phyloP scores from a whole-genome alignment of 495 filamentous ascomycete species.

The Annulohypoxylon stygium region DNA sequence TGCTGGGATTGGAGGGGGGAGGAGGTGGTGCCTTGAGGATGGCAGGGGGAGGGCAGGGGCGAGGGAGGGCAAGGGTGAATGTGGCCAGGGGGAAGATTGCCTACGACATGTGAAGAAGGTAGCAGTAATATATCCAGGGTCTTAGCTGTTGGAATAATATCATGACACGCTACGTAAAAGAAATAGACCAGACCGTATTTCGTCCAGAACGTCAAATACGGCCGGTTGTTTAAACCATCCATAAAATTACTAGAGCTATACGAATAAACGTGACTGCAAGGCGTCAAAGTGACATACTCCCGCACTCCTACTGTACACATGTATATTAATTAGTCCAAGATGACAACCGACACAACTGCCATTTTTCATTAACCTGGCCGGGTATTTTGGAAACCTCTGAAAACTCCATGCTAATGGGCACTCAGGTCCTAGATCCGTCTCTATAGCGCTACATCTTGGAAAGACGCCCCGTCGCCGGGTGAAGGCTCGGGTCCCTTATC shows the following conservation, averaged over 20 bases:
- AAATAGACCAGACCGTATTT: background rate
- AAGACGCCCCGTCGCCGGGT: conserved; percentile 60
- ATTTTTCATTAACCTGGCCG: conserved; percentile 35
- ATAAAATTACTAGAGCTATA: conserved; percentile 25
- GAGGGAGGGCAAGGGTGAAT: conserved; percentile 14
- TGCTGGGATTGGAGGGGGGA: conserved; percentile 85
- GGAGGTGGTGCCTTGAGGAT: conserved; percentile 71
- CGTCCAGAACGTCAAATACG: background rate
- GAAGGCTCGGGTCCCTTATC: conserved; percentile 56
- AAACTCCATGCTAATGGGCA: conserved; percentile 37
- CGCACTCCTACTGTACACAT: conserved; percentile 34
- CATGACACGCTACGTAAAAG: background rate
- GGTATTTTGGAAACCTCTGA: conserved; percentile 32
- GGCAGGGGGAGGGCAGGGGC: conserved; percentile 3
- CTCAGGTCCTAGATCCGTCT: background rate
- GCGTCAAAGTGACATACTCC: background rate
- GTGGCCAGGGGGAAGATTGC: background rate
- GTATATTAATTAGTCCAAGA: conserved; percentile 31
- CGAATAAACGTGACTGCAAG: background rate
- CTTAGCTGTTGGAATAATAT: background rate
- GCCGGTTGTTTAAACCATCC: background rate
- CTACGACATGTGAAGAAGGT: background rate
- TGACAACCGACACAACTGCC: conserved; percentile 8
- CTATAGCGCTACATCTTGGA: conserved; percentile 68
- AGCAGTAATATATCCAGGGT: background rate